phyloP scores from a whole-genome alignment of 441 rosid species.

The Erodium texanum region DNA sequence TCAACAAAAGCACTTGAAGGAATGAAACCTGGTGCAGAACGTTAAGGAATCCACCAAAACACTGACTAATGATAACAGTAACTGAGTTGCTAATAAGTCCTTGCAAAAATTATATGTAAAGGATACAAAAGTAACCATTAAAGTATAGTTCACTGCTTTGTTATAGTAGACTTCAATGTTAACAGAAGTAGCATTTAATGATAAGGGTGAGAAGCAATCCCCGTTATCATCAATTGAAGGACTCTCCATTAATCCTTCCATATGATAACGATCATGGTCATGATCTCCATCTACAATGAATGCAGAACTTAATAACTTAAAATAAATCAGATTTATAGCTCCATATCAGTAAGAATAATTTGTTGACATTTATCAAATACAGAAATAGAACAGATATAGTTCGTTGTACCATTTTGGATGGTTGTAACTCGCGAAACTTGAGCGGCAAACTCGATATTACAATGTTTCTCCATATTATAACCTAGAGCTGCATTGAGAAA shows the following conservation, averaged over 20 bases:
- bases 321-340: neutral
- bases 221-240: constrained; percentile 84
- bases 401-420: constrained; percentile 43
- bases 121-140: constrained; percentile 99
- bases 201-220: constrained; percentile 82
- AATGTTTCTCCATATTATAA: constrained; percentile 92
- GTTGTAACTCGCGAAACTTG: constrained; percentile 55
- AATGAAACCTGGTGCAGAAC: constrained; percentile 61
- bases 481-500: constrained; percentile 60
- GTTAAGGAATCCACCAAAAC: constrained; percentile 43
- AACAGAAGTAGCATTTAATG: constrained; percentile 81
- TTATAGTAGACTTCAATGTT: constrained; percentile 90
- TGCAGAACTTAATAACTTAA: constrained; percentile 12
- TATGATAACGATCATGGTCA: constrained; percentile 45
- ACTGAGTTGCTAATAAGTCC: neutral
- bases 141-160: constrained; percentile 96
- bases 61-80: constrained; percentile 7
- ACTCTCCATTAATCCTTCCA: constrained; percentile 92
- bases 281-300: constrained; percentile 54
- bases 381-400: neutral
- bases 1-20: constrained; percentile 87
- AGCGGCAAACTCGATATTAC: constrained; percentile 88
- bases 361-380: neutral
- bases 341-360: neutral
- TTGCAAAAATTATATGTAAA: constrained; percentile 21